Conservation (phyloP, 345 rosid genomes). For the Mallotus nudiflorus region DNA sequence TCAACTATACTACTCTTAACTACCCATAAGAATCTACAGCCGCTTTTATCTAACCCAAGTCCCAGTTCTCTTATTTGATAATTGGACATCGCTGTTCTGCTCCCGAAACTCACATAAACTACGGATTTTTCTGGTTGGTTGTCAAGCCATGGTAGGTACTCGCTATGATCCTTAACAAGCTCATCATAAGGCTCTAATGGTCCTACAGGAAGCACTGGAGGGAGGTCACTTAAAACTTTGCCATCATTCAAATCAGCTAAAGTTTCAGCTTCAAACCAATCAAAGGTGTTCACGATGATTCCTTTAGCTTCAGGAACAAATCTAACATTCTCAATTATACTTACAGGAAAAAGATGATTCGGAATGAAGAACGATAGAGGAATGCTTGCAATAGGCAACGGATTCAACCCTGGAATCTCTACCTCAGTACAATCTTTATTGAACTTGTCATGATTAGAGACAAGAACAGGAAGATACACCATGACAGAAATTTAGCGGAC, state of each 20-base stretch:
- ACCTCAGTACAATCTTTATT: neutral
- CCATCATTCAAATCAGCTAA: neutral
- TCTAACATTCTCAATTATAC: neutral
- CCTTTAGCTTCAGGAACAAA: too few relatives aligned
- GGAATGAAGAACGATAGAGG: slow-evolving; percentile 1
- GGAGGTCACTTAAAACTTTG: neutral
- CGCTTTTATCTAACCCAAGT: neutral
- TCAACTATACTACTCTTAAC: too few relatives aligned
- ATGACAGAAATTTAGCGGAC: neutral
- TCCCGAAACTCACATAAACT: too few relatives aligned
- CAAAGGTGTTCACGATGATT: slow-evolving; percentile 12
- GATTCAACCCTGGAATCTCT: slow-evolving; percentile 12
- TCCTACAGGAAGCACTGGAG: neutral
- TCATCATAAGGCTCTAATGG: too few relatives aligned
- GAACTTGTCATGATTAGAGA: slow-evolving; percentile 1
- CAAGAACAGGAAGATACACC: neutral
- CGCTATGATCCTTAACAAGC: too few relatives aligned
- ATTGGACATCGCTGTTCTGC: slow-evolving; percentile 7
- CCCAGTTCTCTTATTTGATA: slow-evolving; percentile 16
- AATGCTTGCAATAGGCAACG: neutral
- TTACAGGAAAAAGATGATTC: neutral
- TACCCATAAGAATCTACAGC: slow-evolving; percentile 3
- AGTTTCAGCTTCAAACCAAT: slow-evolving; percentile 13
- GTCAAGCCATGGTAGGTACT: too few relatives aligned
- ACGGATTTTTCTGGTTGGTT: too few relatives aligned